phyloP scores from a whole-genome alignment of 495 filamentous ascomycete genomes.

The Tetracladium marchalianum region DNA sequence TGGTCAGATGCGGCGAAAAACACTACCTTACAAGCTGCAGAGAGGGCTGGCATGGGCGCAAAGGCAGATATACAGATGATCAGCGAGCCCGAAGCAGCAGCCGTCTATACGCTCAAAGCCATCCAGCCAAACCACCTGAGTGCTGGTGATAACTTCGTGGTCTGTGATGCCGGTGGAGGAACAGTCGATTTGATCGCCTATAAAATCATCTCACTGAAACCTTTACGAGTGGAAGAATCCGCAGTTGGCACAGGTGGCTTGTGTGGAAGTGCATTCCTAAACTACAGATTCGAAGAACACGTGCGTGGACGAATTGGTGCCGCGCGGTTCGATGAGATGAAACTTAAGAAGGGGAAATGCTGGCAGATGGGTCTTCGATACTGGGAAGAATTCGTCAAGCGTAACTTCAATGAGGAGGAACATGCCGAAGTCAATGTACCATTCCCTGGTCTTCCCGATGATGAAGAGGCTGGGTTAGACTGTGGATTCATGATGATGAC shows the following conservation, averaged over 20 bases:
- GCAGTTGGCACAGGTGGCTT: constrained; percentile 55
- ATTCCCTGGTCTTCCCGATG: constrained; percentile 63
- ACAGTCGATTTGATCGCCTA: constrained; percentile 66
- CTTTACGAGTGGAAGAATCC: constrained; percentile 52
- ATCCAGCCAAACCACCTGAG: constrained; percentile 54
- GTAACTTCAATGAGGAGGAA: constrained; percentile 67
- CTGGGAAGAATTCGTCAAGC: constrained; percentile 59
- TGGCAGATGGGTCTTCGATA: constrained; percentile 68
- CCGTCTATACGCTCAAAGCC: constrained; percentile 58
- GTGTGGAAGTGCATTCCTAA: constrained; percentile 62
- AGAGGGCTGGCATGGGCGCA: constrained; percentile 56
- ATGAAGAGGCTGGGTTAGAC: constrained; percentile 48
- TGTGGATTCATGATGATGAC: constrained; percentile 58
- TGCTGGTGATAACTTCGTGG: constrained; percentile 60
- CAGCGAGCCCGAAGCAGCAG: constrained; percentile 67
- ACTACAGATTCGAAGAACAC: constrained; percentile 59
- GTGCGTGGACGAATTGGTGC: constrained; percentile 47
- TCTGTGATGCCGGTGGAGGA: constrained; percentile 72
- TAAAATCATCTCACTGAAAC: constrained; percentile 48
- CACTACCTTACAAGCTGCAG: constrained; percentile 52
- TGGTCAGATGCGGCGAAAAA: constrained; percentile 70
- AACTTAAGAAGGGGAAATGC: constrained; percentile 45
- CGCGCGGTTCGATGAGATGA: constrained; percentile 50
- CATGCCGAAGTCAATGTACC: constrained; percentile 60
- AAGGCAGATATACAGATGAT: constrained; percentile 54